Evolutionary conservation across 331 rosid species (phyloP).

Genomic region (Quercus phellos): DNA sequence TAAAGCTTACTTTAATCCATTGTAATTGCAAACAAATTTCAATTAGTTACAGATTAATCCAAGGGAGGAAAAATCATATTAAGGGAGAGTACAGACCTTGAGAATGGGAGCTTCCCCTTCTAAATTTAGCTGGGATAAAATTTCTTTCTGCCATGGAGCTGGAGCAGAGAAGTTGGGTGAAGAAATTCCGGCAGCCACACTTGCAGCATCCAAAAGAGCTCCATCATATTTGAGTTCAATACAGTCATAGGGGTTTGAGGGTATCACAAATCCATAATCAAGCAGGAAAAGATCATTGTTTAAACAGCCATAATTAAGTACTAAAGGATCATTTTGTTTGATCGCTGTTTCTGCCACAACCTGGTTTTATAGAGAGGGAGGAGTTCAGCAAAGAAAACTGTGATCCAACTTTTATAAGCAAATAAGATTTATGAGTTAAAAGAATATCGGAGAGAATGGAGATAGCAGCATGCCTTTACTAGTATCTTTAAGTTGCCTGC

Average conservation of each 20-base stretch:
- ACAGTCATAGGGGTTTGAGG: conserved; percentile 67
- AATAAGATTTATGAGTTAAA: background rate
- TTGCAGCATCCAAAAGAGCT: conserved; percentile 86
- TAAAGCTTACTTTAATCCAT: background rate
- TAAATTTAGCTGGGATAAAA: conserved; percentile 64
- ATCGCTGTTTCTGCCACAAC: conserved; percentile 80
- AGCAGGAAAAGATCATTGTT: conserved; percentile 80
- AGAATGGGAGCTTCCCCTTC: conserved; percentile 70
- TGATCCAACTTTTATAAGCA: background rate
- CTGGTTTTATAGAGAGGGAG: conserved; percentile 31
- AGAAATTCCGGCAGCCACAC: conserved; percentile 79
- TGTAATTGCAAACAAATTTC: background rate
- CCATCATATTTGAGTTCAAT: conserved; percentile 86
- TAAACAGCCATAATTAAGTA: conserved; percentile 71
- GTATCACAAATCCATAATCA: conserved; percentile 84
- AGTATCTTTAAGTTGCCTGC: conserved; percentile 36
- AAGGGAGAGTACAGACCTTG: conserved; percentile 47
- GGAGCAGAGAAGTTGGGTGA: conserved; percentile 75
- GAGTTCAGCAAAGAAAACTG: conserved; percentile 6
- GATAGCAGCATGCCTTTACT: conserved; percentile 53
- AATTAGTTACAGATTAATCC: background rate
- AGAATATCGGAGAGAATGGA: background rate
- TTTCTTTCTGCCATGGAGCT: conserved; percentile 63
- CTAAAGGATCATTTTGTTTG: conserved; percentile 54
- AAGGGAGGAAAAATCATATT: background rate